Conservation (phyloP, 2,329 filamentous ascomycete genomes). For the Aspergillus awamori region DNA sequence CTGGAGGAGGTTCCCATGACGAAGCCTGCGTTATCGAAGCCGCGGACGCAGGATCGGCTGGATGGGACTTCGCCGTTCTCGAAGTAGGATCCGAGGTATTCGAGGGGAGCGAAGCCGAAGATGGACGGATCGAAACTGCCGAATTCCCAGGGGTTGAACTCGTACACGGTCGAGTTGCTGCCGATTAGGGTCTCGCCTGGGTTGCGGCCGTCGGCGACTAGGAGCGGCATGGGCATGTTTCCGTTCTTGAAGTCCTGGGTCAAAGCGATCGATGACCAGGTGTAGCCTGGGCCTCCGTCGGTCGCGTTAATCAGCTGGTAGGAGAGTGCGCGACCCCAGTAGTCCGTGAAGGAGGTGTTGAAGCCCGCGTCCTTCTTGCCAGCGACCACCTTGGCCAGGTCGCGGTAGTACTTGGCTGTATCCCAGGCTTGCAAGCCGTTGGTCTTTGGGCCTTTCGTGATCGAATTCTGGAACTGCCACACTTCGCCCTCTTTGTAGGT, state of each 20-base stretch:
- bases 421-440: slow-evolving; percentile 47
- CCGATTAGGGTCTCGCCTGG: slow-evolving; percentile 65
- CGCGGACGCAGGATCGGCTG: slow-evolving; percentile 66
- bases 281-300: slow-evolving; percentile 74
- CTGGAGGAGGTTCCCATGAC: slow-evolving; percentile 85
- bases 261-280: slow-evolving; percentile 76
- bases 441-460: slow-evolving; percentile 59
- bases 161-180: slow-evolving; percentile 72
- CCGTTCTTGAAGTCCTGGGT: slow-evolving; percentile 63
- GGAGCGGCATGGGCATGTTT: slow-evolving; percentile 70
- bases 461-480: slow-evolving; percentile 66
- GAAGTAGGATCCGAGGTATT: slow-evolving; percentile 75
- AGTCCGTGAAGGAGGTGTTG: slow-evolving; percentile 76
- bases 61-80: slow-evolving; percentile 61
- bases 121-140: slow-evolving; percentile 75
- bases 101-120: slow-evolving; percentile 70
- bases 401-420: slow-evolving; percentile 63
- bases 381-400: slow-evolving; percentile 62
- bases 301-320: slow-evolving; percentile 81
- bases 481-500: slow-evolving; percentile 40
- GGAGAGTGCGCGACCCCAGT: slow-evolving; percentile 81
- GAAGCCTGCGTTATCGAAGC: slow-evolving; percentile 81
- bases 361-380: slow-evolving; percentile 67
- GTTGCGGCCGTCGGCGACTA: slow-evolving; percentile 69
- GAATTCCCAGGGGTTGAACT: slow-evolving; percentile 80